These are phyloP conservation scores for Vaccinium vitisidaea DNA, from an alignment of 148 eudicot genomes.

Conservation along the genomic window DNA sequence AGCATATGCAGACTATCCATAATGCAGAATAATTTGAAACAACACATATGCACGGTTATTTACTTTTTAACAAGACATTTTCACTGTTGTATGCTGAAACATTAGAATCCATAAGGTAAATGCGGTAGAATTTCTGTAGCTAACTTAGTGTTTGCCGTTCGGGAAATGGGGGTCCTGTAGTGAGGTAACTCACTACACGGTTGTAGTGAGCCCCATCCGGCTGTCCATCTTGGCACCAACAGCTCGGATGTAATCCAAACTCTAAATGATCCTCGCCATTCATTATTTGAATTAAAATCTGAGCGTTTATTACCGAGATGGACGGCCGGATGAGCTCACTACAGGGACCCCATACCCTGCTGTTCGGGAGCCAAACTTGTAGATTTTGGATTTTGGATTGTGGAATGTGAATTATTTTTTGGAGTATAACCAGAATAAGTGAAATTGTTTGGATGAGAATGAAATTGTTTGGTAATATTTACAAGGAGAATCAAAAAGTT, in stretches of 20 bases:
- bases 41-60: not conserved
- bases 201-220: no score
- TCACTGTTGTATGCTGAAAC: not conserved
- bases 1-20: slow-evolving; percentile 7
- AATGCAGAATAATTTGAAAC: not conserved
- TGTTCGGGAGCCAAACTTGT: not conserved
- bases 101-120: not conserved
- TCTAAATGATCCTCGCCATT: no score
- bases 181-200: no score
- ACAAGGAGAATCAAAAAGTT: not conserved
- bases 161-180: not conserved
- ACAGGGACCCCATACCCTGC: no score
- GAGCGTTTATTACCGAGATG: no score
- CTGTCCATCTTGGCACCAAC: no score
- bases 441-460: not conserved
- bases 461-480: no score
- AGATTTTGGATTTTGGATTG: not conserved
- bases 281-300: no score
- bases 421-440: not conserved
- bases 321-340: no score
- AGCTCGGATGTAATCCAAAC: no score
- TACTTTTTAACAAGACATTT: not conserved
- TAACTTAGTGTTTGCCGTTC: not conserved
- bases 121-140: not conserved
- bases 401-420: not conserved